These are phyloP conservation scores for Prunus yedoensis DNA, from an alignment of 331 rosid species.

Conservation along the genomic window DNA sequence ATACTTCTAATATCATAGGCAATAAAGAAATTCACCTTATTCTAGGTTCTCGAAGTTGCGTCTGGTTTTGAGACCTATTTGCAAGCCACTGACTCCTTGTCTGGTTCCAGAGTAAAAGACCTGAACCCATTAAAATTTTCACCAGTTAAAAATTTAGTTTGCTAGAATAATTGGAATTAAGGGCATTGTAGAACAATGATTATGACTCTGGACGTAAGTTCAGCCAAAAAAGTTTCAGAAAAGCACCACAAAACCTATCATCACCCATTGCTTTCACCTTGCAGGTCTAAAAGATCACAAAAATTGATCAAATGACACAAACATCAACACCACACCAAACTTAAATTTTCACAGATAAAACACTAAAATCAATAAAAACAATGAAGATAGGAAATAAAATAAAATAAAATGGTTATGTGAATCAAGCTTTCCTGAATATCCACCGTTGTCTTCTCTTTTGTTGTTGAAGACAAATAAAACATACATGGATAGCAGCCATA, in stretches of 20 bases:
- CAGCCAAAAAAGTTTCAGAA: neutral
- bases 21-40: constrained; percentile 50
- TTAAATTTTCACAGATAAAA: too few relatives aligned
- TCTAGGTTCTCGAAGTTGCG: constrained; percentile 49
- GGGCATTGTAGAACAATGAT: neutral
- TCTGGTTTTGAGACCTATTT: constrained; percentile 34
- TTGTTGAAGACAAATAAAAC: neutral
- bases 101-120: constrained; percentile 79
- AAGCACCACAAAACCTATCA: neutral
- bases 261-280: neutral
- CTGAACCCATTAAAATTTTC: constrained; percentile 44
- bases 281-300: neutral
- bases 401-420: neutral
- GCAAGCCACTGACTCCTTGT: constrained; percentile 73
- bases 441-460: neutral
- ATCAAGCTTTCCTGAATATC: neutral
- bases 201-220: neutral
- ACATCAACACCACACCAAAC: neutral
- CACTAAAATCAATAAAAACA: neutral
- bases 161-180: neutral
- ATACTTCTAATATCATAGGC: constrained; percentile 12
- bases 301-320: neutral
- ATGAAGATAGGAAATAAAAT: neutral
- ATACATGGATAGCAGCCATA: neutral
- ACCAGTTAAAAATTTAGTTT: neutral